Base-by-base conservation (phyloP, 2,329 filamentous ascomycete genomes). In the Alternaria triticina region DNA sequence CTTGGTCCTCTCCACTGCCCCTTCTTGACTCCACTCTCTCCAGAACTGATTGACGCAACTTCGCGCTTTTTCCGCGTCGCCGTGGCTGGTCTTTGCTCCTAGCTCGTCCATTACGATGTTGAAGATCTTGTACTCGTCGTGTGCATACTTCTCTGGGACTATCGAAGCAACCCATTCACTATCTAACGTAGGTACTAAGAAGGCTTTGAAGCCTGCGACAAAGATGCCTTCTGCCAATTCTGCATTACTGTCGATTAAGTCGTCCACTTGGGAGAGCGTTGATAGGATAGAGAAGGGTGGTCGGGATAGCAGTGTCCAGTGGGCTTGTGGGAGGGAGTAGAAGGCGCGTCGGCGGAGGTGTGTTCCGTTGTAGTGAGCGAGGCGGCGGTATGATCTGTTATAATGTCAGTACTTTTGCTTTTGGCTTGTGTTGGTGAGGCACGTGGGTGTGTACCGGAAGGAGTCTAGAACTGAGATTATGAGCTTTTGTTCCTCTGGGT, bases 21-120 rank as follows among this genome's bases (percentile, higher is more conserved):
- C 96, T 73, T 92, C 94, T 2, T 84, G 86, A 23, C 92, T 93
- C 96, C 96, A 99, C 79, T 99, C 96, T 15, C 96, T 90, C 80
- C 94, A 98, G 78, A 98, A 92, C 76, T 99, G 96, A 11, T 95
- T 89, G 55, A 99, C 86, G 2, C 94, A 98, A 74, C 93, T 97
- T 66, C 94, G 88, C 2, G 95, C 94, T 81, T 98, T 99, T 77
- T 97, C 93, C 57, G 96, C 84, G 74, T 98, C 95, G 22, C 84
- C 84, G 25, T 88, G 82, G 46, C 90, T 94, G 13, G 94, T 91
- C 30, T 88, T 84, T 5, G 88, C 89, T 20, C 88, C 85, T 90
- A 94, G 94, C 47, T 89, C 85, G 12, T 85, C 82, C 27, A 88
- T 87, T 70, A 90, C 83, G 23, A 73, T 74, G 0, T 82, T 81